Conservation (phyloP, 306 rosid species). For the Spatholobus suberectus region DNA sequence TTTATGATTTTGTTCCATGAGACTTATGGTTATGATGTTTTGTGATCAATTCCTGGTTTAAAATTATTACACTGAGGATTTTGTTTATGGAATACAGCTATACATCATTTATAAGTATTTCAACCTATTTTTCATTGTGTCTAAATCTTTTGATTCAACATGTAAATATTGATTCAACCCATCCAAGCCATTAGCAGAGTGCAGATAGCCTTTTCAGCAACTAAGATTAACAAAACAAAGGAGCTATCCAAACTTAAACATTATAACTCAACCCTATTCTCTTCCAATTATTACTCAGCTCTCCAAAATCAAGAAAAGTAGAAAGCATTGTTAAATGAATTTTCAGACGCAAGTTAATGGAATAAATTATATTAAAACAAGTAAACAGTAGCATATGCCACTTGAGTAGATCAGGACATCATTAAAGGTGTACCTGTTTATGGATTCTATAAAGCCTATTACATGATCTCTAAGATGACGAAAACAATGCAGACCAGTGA, state of each 20-base stretch:
- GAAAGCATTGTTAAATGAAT: slow-evolving; percentile 27
- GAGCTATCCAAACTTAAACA: neutral
- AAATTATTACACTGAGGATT: neutral
- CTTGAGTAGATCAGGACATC: slow-evolving; percentile 33
- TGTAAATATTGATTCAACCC: slow-evolving; percentile 10
- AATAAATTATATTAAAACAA: slow-evolving; percentile 3
- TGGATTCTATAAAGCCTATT: slow-evolving; percentile 85
- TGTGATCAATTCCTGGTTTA: neutral
- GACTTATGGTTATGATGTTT: neutral
- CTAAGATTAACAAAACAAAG: slow-evolving; percentile 3
- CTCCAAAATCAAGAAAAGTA: slow-evolving; percentile 19
- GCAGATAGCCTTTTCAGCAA: slow-evolving; percentile 9
- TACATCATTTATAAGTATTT: neutral
- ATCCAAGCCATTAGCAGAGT: slow-evolving; percentile 4
- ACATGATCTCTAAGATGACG: slow-evolving; percentile 95
- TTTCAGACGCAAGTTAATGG: slow-evolving; percentile 30
- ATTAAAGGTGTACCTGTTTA: slow-evolving; percentile 73
- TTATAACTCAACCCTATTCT: slow-evolving; percentile 1
- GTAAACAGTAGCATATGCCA: slow-evolving; percentile 25
- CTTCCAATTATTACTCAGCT: neutral
- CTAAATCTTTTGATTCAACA: neutral
- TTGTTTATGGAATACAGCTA: neutral
- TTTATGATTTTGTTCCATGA: neutral
- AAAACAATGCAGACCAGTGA: slow-evolving; percentile 96
- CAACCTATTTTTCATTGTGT: neutral